Base-by-base conservation (phyloP, 2,329 filamentous ascomycete species). In the Aspergillus ibericus region DNA sequence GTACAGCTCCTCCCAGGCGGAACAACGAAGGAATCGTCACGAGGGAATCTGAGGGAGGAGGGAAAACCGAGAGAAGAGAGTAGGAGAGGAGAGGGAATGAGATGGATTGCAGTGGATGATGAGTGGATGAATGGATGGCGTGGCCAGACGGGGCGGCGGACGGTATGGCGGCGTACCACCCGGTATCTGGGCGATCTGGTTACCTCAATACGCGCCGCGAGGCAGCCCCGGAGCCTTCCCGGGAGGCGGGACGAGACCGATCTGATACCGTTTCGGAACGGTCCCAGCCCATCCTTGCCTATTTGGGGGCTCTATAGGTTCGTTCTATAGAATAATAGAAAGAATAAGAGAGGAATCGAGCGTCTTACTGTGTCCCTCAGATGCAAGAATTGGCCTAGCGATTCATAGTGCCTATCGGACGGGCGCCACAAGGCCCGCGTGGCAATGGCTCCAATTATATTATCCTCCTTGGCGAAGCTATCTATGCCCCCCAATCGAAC, bases 301-400 rank as follows among this genome's bases (percentile, higher is more conserved):
- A 34, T 58, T 63, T 27, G 16, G 53, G 56, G 35, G 48, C 40
- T 62, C 61, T 60, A 65, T 61, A 59, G 27, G 12, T 42, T 42
- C 25, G 5, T 48, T 29, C 44, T 47, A 48, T 48, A 48, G 44
- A 48, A 25, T 25, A 25, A 25, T 25, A 25, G n/a, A n/a, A n/a
- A n/a, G n/a, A n/a, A n/a, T 25, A 25, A 25, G 3, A 25, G 22
- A 25, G 29, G 42, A 27, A 10, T 47, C 25, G 44, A 32, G n/a
- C 25, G 12, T 42, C 16, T 42, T 16, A 20, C 10, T 42, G 38
- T 22, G 18, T 42, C 18, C 18, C 10, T 42, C 38, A 10, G 9
- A 42, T 42, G 10, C 38, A 42, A 12, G 4, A 15, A 36, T 36
- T 3, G n/a, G 34, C 18, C 5, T 42, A 32, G 29, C 29, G 29